Evolutionary conservation across 2,329 filamentous ascomycete genomes (phyloP).

Genomic region (Cordyceps javanica): DNA sequence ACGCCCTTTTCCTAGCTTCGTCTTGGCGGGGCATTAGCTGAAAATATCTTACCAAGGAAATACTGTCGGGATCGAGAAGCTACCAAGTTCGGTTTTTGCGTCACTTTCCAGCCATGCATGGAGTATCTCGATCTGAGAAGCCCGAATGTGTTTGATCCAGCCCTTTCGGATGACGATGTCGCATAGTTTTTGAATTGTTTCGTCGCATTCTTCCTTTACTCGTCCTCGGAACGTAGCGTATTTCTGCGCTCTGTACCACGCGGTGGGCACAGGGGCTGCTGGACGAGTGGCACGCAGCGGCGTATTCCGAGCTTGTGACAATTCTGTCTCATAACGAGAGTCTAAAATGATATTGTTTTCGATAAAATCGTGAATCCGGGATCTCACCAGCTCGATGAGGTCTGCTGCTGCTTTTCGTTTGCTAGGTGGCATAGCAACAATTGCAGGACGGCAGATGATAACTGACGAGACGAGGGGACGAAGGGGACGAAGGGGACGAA

Average conservation of each 20-base stretch:
- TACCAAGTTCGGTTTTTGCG: not conserved
- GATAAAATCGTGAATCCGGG: not conserved
- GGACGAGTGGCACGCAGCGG: not conserved
- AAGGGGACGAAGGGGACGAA: not conserved
- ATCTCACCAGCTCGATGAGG: not conserved
- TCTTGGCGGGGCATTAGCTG: not conserved
- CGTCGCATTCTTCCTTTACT: not conserved
- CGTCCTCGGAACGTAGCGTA: not conserved
- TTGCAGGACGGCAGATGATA: not conserved
- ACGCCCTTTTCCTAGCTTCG: not conserved
- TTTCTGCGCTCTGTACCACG: not conserved
- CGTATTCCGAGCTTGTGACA: not conserved
- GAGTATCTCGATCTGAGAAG: not conserved
- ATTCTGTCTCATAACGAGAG: not conserved
- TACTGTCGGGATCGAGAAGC: not conserved
- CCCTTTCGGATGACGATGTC: not conserved
- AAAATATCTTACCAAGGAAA: not conserved
- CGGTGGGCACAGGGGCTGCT: not conserved
- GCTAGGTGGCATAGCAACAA: not conserved
- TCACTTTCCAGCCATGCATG: not conserved
- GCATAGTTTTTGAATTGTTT: not conserved
- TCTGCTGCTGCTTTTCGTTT: not conserved
- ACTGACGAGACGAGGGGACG: not conserved
- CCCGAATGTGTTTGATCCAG: not conserved
- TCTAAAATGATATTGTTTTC: not conserved